Conservation (phyloP, 108 stramenopile genomes). For the Aureococcus anophagefferens region DNA sequence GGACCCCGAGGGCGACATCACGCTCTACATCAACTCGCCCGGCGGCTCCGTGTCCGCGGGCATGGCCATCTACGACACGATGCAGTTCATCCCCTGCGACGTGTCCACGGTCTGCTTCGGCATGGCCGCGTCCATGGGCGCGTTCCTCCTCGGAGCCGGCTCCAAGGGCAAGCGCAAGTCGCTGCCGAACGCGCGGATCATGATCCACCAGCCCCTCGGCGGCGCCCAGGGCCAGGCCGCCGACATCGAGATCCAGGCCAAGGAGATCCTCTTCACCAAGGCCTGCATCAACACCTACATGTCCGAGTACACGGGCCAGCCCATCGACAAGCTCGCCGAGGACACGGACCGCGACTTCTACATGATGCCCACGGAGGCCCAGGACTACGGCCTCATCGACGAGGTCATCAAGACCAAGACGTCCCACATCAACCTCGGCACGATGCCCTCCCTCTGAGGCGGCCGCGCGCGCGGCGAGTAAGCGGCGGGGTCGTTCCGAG, state of each 20-base stretch:
- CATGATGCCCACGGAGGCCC: constrained; percentile 81
- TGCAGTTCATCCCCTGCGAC: constrained; percentile 94
- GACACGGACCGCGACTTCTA: constrained; percentile 82
- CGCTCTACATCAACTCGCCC: constrained; percentile 89
- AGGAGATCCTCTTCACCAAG: constrained; percentile 58
- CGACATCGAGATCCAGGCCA: constrained; percentile 94
- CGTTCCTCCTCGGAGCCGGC: constrained; percentile 85
- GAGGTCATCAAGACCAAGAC: constrained; percentile 42
- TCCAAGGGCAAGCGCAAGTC: constrained; percentile 63
- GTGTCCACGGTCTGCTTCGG: constrained; percentile 90
- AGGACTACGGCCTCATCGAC: constrained; percentile 39
- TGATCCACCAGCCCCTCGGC: constrained; percentile 96
- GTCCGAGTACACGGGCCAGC: constrained; percentile 15
- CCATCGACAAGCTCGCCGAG: constrained; percentile 21
- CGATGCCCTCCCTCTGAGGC: constrained; percentile 34
- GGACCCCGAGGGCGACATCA: constrained; percentile 85
- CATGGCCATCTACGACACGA: constrained; percentile 92
- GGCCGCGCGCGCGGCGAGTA: too few relatives aligned
- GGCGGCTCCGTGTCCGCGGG: constrained; percentile 77
- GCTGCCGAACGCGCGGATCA: constrained; percentile 85
- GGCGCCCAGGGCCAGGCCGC: constrained; percentile 95
- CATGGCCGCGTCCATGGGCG: constrained; percentile 94
- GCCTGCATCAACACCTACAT: constrained; percentile 16
- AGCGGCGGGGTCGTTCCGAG: too few relatives aligned
- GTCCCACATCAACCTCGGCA: constrained; percentile 21